These are phyloP conservation scores for Colletotrichum sp. DNA, from an alignment of 2,329 filamentous ascomycete species.

Conservation along the genomic window DNA sequence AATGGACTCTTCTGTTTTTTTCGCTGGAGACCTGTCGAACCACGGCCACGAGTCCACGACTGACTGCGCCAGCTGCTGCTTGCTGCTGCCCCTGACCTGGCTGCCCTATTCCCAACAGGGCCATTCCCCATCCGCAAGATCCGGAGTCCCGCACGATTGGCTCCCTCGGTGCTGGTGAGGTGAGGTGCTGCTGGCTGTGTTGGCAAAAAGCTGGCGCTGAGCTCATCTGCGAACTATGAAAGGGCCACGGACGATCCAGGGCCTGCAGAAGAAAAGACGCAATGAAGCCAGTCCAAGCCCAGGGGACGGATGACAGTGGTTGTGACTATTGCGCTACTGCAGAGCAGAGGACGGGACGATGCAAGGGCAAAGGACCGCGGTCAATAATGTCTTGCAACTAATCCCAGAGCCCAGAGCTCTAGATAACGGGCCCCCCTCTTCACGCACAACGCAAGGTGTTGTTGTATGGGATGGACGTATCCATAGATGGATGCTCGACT, in stretches of 20 bases:
- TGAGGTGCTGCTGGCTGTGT: background rate
- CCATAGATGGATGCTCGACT: background rate
- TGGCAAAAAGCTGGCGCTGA: background rate
- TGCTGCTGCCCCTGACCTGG: constrained; percentile 12
- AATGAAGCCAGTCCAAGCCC: background rate
- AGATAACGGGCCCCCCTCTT: background rate
- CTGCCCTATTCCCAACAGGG: background rate
- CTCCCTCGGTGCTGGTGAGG: background rate
- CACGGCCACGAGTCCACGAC: background rate
- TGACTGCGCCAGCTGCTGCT: background rate
- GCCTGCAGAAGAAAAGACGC: background rate
- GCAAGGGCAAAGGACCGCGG: constrained; percentile 2
- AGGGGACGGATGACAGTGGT: background rate
- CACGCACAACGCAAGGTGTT: background rate
- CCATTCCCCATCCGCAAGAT: background rate
- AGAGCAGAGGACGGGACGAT: background rate
- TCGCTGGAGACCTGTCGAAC: background rate
- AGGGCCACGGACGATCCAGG: background rate
- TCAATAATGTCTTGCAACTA: background rate
- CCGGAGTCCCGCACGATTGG: background rate
- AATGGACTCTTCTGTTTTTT: background rate
- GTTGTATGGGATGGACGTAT: background rate
- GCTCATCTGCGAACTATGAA: background rate
- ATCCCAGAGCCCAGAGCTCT: background rate
- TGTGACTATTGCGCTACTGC: background rate